phyloP scores from a whole-genome alignment of 306 rosid genomes.

The Ormosia semicastrata region DNA sequence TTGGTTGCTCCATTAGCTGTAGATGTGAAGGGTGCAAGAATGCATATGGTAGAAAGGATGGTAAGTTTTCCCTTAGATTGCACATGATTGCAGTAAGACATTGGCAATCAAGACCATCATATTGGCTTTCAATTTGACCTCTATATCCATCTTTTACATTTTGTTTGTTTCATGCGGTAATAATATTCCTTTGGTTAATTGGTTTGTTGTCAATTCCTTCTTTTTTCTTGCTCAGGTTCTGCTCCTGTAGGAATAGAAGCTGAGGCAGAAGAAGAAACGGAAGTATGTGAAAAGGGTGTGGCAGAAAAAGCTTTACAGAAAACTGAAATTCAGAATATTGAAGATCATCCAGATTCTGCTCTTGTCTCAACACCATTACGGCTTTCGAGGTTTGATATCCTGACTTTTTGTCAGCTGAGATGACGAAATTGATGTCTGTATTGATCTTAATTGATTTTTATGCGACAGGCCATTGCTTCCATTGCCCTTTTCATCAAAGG shows the following conservation, averaged over 20 bases:
- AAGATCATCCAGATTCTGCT: slow-evolving; percentile 54
- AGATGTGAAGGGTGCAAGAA: slow-evolving; percentile 94
- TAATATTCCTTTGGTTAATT: not conserved
- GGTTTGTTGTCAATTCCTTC: not conserved
- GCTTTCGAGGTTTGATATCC: slow-evolving; percentile 55
- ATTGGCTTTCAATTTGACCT: not conserved
- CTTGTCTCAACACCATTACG: slow-evolving; percentile 60
- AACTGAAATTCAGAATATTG: slow-evolving; percentile 50
- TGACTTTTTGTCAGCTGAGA: slow-evolving; percentile 8
- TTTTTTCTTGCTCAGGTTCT: slow-evolving; percentile 53
- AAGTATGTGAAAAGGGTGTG: slow-evolving; percentile 43
- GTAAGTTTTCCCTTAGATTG: slow-evolving; percentile 42
- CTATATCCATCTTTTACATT: not conserved
- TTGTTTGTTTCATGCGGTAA: not conserved
- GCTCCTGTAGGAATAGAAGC: slow-evolving; percentile 43
- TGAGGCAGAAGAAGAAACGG: slow-evolving; percentile 68
- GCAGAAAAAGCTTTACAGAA: slow-evolving; percentile 48
- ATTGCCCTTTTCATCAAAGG: slow-evolving; percentile 62
- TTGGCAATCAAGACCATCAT: not conserved
- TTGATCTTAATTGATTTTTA: not conserved
- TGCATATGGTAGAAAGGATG: slow-evolving; percentile 79
- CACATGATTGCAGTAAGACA: not conserved
- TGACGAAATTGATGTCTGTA: not conserved
- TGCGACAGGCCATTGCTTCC: slow-evolving; percentile 54
- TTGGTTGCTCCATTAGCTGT: slow-evolving; percentile 86